Base-by-base conservation (phyloP, 768 basidiomycete genomes). In the Gymnopilus junonius region DNA sequence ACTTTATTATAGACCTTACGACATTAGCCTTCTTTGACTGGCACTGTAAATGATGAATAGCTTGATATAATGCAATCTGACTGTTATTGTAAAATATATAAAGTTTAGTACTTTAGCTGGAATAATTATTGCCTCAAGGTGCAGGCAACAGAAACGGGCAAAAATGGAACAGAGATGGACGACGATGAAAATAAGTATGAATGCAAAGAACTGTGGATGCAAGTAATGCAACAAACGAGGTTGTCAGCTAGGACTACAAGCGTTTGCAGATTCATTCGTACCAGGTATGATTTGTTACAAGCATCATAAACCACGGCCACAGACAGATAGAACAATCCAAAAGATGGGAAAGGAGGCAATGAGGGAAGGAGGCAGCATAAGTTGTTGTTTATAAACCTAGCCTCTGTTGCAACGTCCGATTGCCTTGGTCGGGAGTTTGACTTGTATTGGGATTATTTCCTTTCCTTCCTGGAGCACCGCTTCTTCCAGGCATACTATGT, bases 351-450 rank as follows among this genome's bases (percentile, higher is more conserved):
- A 27, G 56, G 21, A 64, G 45, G 50, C 27, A 29, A 67, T 25
- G 64, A 48, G n/a, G n/a, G n/a, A 58, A 55, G 50, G 57, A 61
- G 59, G 57, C 56, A 17, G 23, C 50, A 48, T 39, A 7, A 55
- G 20, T 27, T n/a, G 25, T 31, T 50, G 31, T 34, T 20, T 77
- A 91, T 43, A 92, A 82, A 75, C 92, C 92, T 88, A 94, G 85
- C 71, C 92, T 80, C 76, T 93, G 91, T 75, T 88, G 90, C 81
- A 94, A 87, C 81, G 92, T 91, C 85, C 92, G 91, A 81, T 53
- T 66, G 56, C 55, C 64, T 32, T 91, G 89, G 46, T 72, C 72
- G 35, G 69, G 59, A 40, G 79, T 80, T 65, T 79, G 75, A 65
- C 75, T 76, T 61, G 74, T 58, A 65, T 74, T 58, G 71, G 79